Evolutionary conservation across 2,329 filamentous ascomycete genomes (phyloP).

Genomic region (Clonostachys sp.): DNA sequence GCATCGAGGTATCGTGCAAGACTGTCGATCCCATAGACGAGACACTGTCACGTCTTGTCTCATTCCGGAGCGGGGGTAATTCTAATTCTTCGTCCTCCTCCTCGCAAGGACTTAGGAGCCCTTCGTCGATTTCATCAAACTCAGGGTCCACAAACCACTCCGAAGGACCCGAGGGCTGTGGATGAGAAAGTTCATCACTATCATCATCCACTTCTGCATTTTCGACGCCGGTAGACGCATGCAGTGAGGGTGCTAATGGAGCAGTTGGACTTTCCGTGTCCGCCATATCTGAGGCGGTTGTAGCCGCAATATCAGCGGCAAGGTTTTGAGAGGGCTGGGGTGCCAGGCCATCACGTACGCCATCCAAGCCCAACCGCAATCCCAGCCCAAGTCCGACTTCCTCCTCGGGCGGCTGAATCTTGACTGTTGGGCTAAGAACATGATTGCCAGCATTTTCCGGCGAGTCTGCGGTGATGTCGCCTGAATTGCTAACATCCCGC

Average conservation of each 20-base stretch:
- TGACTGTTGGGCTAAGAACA: too few relatives aligned
- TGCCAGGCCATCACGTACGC: too few relatives aligned
- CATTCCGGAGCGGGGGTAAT: constrained; percentile 26
- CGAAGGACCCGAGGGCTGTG: neutral
- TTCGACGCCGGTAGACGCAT: neutral
- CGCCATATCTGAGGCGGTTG: too few relatives aligned
- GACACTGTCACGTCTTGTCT: constrained; percentile 20
- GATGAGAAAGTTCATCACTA: neutral
- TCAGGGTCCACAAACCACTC: neutral
- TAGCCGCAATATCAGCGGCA: too few relatives aligned
- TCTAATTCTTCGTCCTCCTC: constrained; percentile 22
- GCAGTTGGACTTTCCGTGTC: too few relatives aligned
- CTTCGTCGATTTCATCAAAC: neutral
- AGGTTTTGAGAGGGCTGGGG: too few relatives aligned
- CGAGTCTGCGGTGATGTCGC: too few relatives aligned
- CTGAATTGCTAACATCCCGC: neutral
- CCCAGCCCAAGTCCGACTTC: too few relatives aligned
- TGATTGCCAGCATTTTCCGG: too few relatives aligned
- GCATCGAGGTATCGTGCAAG: constrained; percentile 27
- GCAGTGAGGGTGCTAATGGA: neutral
- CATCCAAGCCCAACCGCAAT: too few relatives aligned
- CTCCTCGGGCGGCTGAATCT: too few relatives aligned
- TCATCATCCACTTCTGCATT: neutral
- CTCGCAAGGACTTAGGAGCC: constrained; percentile 1
- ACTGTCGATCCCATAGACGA: constrained; percentile 30